These are phyloP conservation scores for Carpinus fangiana DNA, from an alignment of 306 rosid species.

Conservation along the genomic window DNA sequence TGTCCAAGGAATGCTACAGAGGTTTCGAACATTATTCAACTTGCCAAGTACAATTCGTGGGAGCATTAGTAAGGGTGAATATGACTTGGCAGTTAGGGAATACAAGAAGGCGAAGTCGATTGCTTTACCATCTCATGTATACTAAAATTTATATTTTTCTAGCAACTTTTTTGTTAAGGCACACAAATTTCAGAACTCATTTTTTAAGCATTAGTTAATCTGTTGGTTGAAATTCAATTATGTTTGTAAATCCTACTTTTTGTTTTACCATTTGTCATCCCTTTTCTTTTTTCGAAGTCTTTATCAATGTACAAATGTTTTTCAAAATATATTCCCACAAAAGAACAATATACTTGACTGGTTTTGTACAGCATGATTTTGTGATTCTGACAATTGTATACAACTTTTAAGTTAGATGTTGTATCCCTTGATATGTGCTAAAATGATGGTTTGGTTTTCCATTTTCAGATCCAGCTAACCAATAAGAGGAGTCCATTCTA, in stretches of 20 bases:
- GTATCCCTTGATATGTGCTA: background rate
- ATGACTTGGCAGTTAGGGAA: slow-evolving; percentile 96
- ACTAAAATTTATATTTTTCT: slow-evolving; percentile 22
- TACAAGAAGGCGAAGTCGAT: slow-evolving; percentile 99
- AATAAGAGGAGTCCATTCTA: background rate
- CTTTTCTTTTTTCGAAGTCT: background rate
- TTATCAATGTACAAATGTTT: background rate
- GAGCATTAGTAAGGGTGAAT: slow-evolving; percentile 97
- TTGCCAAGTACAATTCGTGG: slow-evolving; percentile 92
- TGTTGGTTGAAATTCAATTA: slow-evolving; percentile 1
- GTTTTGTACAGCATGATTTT: background rate
- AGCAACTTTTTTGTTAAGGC: background rate
- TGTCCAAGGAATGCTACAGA: slow-evolving; percentile 98
- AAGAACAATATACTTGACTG: background rate
- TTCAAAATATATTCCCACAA: background rate
- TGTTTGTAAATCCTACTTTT: background rate
- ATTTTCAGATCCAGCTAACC: background rate
- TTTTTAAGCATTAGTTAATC: background rate
- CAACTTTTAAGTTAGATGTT: background rate
- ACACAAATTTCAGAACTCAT: background rate
- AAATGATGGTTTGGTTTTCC: background rate
- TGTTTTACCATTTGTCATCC: background rate
- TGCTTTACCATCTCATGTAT: slow-evolving; percentile 93
- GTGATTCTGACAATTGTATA: background rate
- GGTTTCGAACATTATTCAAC: slow-evolving; percentile 92